These are phyloP conservation scores for Lentinula guzmanii DNA, from an alignment of 768 basidiomycete species.

Conservation along the genomic window DNA sequence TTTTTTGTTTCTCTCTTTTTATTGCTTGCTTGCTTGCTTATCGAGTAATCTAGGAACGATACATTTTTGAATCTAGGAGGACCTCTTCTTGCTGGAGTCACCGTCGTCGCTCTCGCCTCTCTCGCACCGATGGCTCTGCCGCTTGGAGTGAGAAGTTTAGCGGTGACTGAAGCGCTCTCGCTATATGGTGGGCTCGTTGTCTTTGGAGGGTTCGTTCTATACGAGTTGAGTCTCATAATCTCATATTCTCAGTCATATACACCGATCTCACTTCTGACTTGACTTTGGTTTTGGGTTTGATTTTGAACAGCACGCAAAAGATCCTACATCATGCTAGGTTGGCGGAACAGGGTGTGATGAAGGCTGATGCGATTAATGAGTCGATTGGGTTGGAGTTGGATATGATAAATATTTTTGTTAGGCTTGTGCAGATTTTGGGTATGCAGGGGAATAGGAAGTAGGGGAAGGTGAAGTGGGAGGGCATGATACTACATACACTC, in stretches of 20 bases:
- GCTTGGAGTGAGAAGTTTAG: conserved; percentile 70
- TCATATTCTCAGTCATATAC: not conserved
- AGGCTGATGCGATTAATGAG: conserved; percentile 72
- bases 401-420: conserved; percentile 87
- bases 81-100: conserved; percentile 82
- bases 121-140: conserved; percentile 89
- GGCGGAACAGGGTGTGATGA: conserved; percentile 60
- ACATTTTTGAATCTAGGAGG: conserved; percentile 84
- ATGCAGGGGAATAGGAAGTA: conserved; percentile 60
- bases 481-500: too few relatives aligned
- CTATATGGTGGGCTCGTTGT: conserved; percentile 88
- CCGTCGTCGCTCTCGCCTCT: conserved; percentile 81
- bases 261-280: not conserved
- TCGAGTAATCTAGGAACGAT: conserved; percentile 46
- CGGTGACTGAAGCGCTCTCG: conserved; percentile 69
- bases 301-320: conserved; percentile 64
- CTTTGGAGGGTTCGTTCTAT: conserved; percentile 82
- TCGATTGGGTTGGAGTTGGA: conserved; percentile 76
- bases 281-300: not conserved
- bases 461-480: not conserved
- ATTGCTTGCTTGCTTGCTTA: not conserved
- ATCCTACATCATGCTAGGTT: conserved; percentile 72
- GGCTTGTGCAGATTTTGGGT: conserved; percentile 72
- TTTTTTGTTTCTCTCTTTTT: not conserved
- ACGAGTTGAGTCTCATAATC: conserved; percentile 48